Base-by-base conservation (phyloP, 2,329 filamentous ascomycete species). In the Exophiala sp. region DNA sequence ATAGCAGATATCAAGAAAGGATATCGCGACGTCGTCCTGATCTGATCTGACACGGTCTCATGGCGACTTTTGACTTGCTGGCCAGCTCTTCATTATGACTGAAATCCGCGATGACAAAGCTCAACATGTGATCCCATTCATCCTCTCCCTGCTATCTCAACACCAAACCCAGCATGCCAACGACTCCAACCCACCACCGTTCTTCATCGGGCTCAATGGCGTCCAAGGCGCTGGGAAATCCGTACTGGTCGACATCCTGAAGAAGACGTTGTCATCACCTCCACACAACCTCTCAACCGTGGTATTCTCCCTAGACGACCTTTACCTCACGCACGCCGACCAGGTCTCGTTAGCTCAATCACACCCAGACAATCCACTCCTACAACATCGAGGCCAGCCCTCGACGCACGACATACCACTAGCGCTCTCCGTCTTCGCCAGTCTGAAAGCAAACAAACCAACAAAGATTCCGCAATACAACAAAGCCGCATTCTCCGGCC, bases 141-240 rank as follows among this genome's bases (percentile, higher is more conserved):
- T 91, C 57, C 77, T 88, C 34, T 73, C 80, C 36, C 81, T 78
- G 42, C 75, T 89, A 52, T 68, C 76, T 54, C 59, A 69, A 34
- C 80, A 86, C 67, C 74, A 73, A 57, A 65, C 68, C 14, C 72
- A 71, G 57, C 67, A 72, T 59, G 64, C 63, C 14, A 58, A 64
- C 36, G 66, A 66, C 36, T 58, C 67, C 54, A 64, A 65, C 50
- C 66, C 74, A 47, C 80, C 79, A 16, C 90, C 91, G 24, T 88
- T 96, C 70, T 83, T 96, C 68, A 79, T 96, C 59, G 92, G 91
- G 43, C 80, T 97, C 65, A 95, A 95, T 65, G 92, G 91, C 57
- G 84, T 96, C 24, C 92, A 96, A 73, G 92, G 92, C 57, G 87
- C 89, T 35, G 92, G 92, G 62, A 96, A 97, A 75, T 95, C 91